Base-by-base conservation (phyloP, 352 stramenopile species). In the Thraustochytrium striatum region DNA sequence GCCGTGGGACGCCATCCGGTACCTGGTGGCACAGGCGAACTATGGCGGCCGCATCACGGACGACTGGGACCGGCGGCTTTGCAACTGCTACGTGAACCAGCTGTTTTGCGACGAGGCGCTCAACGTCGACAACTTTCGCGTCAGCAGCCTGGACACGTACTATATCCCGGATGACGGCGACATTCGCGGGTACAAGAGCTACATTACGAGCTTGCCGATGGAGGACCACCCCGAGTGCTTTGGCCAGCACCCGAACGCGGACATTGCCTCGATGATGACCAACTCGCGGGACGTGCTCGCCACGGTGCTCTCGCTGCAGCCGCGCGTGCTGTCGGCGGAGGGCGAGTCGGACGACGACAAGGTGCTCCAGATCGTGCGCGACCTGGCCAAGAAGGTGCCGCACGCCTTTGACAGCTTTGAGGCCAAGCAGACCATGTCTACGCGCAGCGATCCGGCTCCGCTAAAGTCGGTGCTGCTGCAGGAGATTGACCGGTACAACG, bases 21-120 rank as follows among this genome's bases (percentile, higher is more conserved):
- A 98, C 82, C 83, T 98, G 25, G 97, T 98, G 35, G 92, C 92
- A 0, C 92, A 98, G 70, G 94, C 92, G 1, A 98, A 98, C 83
- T 98, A 98, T 82, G 94, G 94, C 13, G 94, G 94, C 7, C 90
- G 94, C 21, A 93, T 98, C 35, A 98, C 94, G 0, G 94, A 98
- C 78, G 92, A 98, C 78, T 97, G 92, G 93, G 94, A 98, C 72
- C 90, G 94, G 1, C 90, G 93, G 0, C 61, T 85, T 30, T 83
- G 97, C 87, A 93, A 97, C 57, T 91, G 97, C 44, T 98, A 98
- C 80, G 97, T 98, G 69, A 90, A 89, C 28, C 91, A 98, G 81
- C 95, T 97, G 72, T 97, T 98, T 79, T 93, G 87, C 16, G 92
- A 97, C 57, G 90, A 93, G 11, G 86, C 93, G 5, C 69, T 96